Evolutionary conservation across 768 basidiomycete species (phyloP).

Genomic region (Kwoniella newhampshirensis): DNA sequence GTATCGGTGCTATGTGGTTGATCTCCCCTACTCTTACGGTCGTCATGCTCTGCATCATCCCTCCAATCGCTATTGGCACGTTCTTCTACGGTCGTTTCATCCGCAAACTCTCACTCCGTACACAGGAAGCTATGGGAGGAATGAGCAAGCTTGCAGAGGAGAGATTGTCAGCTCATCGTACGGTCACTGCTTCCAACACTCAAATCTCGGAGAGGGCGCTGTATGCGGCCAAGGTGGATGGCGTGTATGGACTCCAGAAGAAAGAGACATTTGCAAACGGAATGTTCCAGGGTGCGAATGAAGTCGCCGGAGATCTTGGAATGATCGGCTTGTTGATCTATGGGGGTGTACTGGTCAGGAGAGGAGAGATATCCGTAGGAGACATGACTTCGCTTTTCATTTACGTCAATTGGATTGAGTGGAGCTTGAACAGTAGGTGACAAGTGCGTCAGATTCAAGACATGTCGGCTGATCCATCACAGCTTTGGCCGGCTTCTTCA

Average conservation of each 20-base stretch:
- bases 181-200: slow-evolving; percentile 77
- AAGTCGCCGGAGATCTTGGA: slow-evolving; percentile 46
- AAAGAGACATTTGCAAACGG: slow-evolving; percentile 86
- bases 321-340: slow-evolving; percentile 58
- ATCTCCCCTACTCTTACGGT: slow-evolving; percentile 72
- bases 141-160: slow-evolving; percentile 93
- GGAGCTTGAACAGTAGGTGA: slow-evolving; percentile 41
- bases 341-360: slow-evolving; percentile 84
- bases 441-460: neutral
- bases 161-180: slow-evolving; percentile 59
- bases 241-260: slow-evolving; percentile 70
- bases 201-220: slow-evolving; percentile 69
- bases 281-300: slow-evolving; percentile 73
- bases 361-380: slow-evolving; percentile 82
- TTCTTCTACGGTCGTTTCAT: slow-evolving; percentile 60
- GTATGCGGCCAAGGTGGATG: slow-evolving; percentile 63
- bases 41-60: slow-evolving; percentile 86
- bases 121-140: slow-evolving; percentile 90
- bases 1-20: slow-evolving; percentile 85
- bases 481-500: slow-evolving; percentile 53
- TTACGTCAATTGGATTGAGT: slow-evolving; percentile 51
- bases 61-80: slow-evolving; percentile 29
- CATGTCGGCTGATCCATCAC: neutral
- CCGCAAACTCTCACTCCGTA: slow-evolving; percentile 80
- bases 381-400: slow-evolving; percentile 49